Percentiles rank a stretch among this genome's conserved stretches.
Evolutionary conservation across 179 eudicot species (phyloP).

Genomic region (Beta macrorhiza): DNA sequence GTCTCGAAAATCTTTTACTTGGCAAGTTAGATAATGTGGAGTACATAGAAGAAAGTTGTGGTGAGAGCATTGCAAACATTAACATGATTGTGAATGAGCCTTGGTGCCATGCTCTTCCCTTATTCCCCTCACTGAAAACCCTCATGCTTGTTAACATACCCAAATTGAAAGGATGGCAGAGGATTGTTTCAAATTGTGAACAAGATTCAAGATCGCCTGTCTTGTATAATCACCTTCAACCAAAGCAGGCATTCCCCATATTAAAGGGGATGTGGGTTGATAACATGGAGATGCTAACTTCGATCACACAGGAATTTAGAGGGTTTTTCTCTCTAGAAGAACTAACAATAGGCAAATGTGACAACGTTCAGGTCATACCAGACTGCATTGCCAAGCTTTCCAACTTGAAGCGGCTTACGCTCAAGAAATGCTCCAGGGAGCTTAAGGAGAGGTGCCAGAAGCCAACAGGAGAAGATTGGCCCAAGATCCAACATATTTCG

Average conservation of each 20-base stretch:
- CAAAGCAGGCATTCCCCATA: constrained; percentile 8
- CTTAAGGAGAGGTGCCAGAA: constrained; percentile 1
- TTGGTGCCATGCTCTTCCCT: not conserved
- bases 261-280: not conserved
- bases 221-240: not conserved
- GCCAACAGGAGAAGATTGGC: constrained; percentile 23
- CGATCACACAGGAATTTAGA: constrained; percentile 14
- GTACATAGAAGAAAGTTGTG: not conserved
- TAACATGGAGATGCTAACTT: not conserved
- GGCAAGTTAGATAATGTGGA: not conserved
- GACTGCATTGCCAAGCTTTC: constrained; percentile 21
- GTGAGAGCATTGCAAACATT: not conserved
- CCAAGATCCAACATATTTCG: constrained; percentile 21
- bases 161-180: constrained; percentile 11
- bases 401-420: not conserved
- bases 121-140: not conserved
- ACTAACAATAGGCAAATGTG: not conserved
- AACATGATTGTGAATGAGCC: not conserved
- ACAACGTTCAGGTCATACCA: not conserved
- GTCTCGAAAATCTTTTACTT: not conserved
- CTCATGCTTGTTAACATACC: not conserved
- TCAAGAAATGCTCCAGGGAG: not conserved
- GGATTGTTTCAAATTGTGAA: no score
- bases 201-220: not conserved
- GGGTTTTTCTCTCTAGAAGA: not conserved